Evolutionary conservation across 768 basidiomycete species (phyloP), one percentile per base, ranked within the genome.

Genomic region (Podaxis sp.): DNA sequence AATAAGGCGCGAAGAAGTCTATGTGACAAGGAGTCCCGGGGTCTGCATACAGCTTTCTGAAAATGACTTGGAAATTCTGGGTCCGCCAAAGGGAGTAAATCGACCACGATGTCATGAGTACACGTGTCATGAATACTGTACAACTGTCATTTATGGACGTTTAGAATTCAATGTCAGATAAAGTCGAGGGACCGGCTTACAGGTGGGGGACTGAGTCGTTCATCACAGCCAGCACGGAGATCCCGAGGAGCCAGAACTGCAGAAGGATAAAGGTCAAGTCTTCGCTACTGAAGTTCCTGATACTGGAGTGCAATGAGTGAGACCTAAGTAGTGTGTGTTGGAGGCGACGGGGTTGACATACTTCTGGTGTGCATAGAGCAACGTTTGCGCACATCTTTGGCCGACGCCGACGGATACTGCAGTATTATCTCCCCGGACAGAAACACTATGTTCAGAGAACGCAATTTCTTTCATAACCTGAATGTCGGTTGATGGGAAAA

Each of bases 141-240:
- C 85, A 68, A 4, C 84, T 85, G 42, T 52, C 44, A 40, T 12
- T 57, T 28, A 33, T 26, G 5, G 48, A 13, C 11, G 8, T 39
- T 55, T 55, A 28, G 60, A 40, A 12, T 19, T 42, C 28, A 39
- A 33, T 3, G 39, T 30, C 17, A 52, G 19, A 33, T 2, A 5
- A 4, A 13, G 22, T 19, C 15, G 33, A 39, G n/a, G 24, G 40
- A 24, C 4, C 39, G 26, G 68, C 80, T 59, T 65, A 85, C 84
- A 81, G 70, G 67, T 87, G 85, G 17, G 86, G 82, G 2, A 84
- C 78, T 1, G 84, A 86, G 61, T 84, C 80, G 40, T 76, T 76
- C 17, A 80, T 64, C 61, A 86, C 77, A 2, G 80, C 82, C 30
- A 80, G 69, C n/a, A 81, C 64, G n/a, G 83, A 81, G 30, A 86